phyloP scores from a whole-genome alignment of 768 basidiomycete species.

The Xerocomellus dryophilus region DNA sequence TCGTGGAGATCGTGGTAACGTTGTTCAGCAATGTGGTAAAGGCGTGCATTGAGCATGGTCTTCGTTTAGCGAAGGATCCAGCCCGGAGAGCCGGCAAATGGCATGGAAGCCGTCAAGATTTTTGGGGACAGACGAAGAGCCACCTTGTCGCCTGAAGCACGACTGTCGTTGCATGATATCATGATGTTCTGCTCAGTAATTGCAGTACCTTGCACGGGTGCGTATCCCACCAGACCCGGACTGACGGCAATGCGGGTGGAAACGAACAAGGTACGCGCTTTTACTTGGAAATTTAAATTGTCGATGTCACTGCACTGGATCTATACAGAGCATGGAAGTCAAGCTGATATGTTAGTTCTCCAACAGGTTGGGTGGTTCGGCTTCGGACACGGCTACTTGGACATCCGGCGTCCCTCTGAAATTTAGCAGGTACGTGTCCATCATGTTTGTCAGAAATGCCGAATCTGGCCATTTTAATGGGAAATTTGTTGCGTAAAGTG shows the following conservation, averaged over 20 bases:
- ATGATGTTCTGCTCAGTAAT: slow-evolving; percentile 6
- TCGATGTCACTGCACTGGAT: slow-evolving; percentile 25
- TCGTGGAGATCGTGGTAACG: slow-evolving; percentile 11
- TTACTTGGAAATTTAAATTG: slow-evolving; percentile 1
- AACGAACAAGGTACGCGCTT: slow-evolving; percentile 17
- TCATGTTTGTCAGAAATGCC: slow-evolving; percentile 1
- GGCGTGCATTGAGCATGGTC: slow-evolving; percentile 18
- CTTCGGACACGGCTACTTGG: slow-evolving; percentile 22
- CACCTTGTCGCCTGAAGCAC: neutral
- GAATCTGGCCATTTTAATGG: neutral
- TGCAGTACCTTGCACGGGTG: slow-evolving; percentile 8
- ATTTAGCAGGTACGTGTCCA: neutral
- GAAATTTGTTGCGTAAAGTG: neutral
- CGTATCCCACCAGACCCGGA: neutral
- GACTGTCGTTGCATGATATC: neutral
- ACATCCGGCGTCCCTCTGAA: slow-evolving; percentile 13
- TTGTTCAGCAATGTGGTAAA: slow-evolving; percentile 8
- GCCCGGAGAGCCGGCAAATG: slow-evolving; percentile 8
- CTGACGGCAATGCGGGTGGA: slow-evolving; percentile 18
- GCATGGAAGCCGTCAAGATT: slow-evolving; percentile 2
- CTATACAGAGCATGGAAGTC: slow-evolving; percentile 2
- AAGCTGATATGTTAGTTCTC: slow-evolving; percentile 3
- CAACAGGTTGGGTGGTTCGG: slow-evolving; percentile 2
- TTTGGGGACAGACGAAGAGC: neutral
- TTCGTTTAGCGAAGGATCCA: slow-evolving; percentile 14